These are phyloP conservation scores for Orbilia brochopaga DNA, from an alignment of 2,329 filamentous ascomycete species.

Conservation along the genomic window DNA sequence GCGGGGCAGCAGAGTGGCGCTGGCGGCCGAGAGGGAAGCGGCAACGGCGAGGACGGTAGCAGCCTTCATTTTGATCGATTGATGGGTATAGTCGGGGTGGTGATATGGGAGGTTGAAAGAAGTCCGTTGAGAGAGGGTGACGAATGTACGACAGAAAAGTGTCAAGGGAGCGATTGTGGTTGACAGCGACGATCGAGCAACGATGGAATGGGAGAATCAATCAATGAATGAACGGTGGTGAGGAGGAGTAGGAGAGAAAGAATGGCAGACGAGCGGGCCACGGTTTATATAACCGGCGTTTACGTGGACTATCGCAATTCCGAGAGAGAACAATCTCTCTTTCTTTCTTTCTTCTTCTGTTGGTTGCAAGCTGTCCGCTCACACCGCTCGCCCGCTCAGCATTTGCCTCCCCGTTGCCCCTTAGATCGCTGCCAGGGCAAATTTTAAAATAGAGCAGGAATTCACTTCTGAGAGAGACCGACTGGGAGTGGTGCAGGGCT, in stretches of 20 bases:
- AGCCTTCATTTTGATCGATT: constrained; percentile 61
- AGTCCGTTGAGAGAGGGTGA: constrained; percentile 41
- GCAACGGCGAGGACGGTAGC: constrained; percentile 63
- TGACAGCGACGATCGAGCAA: constrained; percentile 25
- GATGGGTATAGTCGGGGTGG: constrained; percentile 30
- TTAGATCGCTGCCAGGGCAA: too few relatives aligned
- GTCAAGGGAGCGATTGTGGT: background rate
- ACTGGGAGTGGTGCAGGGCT: too few relatives aligned
- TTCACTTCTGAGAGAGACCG: too few relatives aligned
- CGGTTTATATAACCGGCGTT: constrained; percentile 37
- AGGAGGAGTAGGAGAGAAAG: background rate
- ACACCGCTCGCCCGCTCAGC: constrained; percentile 2
- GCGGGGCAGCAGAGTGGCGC: constrained; percentile 55
- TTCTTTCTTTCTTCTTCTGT: constrained; percentile 21
- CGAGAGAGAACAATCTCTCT: constrained; percentile 3
- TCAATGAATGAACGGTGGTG: background rate
- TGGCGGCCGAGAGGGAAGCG: constrained; percentile 64
- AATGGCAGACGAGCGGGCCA: constrained; percentile 14
- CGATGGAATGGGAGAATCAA: constrained; percentile 7
- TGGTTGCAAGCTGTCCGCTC: too few relatives aligned
- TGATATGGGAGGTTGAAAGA: constrained; percentile 49
- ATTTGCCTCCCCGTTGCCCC: background rate
- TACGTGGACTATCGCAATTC: constrained; percentile 1
- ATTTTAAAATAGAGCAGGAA: constrained; percentile 8
- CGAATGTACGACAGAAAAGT: constrained; percentile 10